Evolutionary conservation across 768 basidiomycete species (phyloP), one percentile per base, ranked within the genome.

Genomic region (Boletellus emodensis): DNA sequence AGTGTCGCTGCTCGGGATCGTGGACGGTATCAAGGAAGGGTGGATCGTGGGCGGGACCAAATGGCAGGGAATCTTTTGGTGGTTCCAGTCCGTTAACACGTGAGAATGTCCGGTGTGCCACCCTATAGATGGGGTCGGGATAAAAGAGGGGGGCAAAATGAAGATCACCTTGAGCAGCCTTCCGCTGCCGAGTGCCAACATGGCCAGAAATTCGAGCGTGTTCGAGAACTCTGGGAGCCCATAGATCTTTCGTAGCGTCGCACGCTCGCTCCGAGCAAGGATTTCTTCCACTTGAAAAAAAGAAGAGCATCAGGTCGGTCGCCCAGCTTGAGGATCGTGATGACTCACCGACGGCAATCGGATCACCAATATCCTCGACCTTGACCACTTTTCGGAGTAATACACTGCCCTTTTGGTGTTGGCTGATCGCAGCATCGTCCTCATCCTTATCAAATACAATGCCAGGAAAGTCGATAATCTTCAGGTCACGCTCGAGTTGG

Each of bases 381-480:
- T 85, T 93, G 53, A 95, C 77, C 30, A 94, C 91, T 59, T 96
- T 96, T 18, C 92, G 75, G 9, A 96, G 75, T 28, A 96, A 74
- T 13, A 94, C 75, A 58, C 83, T 85, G 4, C 68, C 71, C 46
- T 68, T 75, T 26, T 63, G 66, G 20, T 76, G 75, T 48, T 81
- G 83, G 20, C 66, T 72, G 40, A 69, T 68, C 68, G 79, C 56
- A 33, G 64, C 68, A 44, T 75, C 69, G 42, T 75, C 64, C 42
- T 83, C 78, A 49, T 88, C 83, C 49, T 92, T 90, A 53, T 94
- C 91, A 58, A 96, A 91, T 2, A 99, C 89, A n/a, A 98, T 93
- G 53, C 95, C 96, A 1, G 96, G 95, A 34, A 94, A 97, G 69
- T 98, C 96, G 6, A 98, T 78, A 33, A 98, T 85, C 49, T 86